Conservation (phyloP, 192 early-diverging fungal genomes). For the Podila epicladia region DNA sequence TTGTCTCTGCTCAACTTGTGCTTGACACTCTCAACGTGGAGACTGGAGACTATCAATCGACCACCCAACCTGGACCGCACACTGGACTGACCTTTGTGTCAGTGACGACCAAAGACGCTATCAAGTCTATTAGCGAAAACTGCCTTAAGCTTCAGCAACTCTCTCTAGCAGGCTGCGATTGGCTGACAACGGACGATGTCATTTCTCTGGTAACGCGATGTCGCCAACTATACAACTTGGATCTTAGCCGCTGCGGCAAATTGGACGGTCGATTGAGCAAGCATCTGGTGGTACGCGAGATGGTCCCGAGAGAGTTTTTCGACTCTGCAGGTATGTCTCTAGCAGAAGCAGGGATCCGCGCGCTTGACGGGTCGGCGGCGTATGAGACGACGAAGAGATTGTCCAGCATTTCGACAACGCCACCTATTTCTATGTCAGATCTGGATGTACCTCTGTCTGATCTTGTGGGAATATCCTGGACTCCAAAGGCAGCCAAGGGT, state of each 20-base stretch:
- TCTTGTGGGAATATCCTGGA: not conserved
- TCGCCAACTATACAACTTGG: constrained; percentile 40
- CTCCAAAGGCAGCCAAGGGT: no score
- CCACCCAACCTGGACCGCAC: constrained; percentile 46
- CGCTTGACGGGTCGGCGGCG: no score
- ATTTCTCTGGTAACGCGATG: constrained; percentile 43
- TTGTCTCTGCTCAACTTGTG: constrained; percentile 45
- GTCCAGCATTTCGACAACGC: no score
- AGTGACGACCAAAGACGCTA: constrained; percentile 42
- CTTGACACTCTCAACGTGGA: constrained; percentile 53
- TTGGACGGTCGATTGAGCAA: constrained; percentile 32
- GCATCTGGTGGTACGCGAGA: not conserved
- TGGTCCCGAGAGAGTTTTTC: no score
- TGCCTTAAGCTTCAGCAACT: constrained; percentile 45
- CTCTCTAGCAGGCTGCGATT: constrained; percentile 55
- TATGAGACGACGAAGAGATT: no score
- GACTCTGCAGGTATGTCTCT: no score
- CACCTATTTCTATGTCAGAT: not conserved
- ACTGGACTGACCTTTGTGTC: constrained; percentile 49
- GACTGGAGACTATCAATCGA: constrained; percentile 60
- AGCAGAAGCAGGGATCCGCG: no score
- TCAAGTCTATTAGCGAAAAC: constrained; percentile 49
- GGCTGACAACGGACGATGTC: constrained; percentile 53
- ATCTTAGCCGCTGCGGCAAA: constrained; percentile 50
- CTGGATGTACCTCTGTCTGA: not conserved